phyloP scores from a whole-genome alignment of 805 yeast species.

The Tetrapisispora arboricola region DNA sequence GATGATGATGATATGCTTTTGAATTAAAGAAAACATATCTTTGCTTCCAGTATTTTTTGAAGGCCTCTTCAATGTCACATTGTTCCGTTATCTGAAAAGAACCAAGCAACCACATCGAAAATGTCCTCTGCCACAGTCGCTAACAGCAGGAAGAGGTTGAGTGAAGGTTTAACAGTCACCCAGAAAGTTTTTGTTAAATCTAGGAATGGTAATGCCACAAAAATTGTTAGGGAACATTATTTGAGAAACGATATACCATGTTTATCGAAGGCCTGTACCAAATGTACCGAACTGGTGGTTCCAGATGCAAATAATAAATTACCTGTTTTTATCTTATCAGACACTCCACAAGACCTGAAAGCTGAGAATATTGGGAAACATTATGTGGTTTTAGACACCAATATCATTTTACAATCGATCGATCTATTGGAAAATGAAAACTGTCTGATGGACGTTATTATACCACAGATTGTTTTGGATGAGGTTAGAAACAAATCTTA shows the following conservation, averaged over 20 bases:
- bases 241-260: constrained; percentile 89
- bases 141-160: constrained; percentile 30
- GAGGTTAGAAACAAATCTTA: constrained; percentile 82
- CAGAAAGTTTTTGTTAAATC: constrained; percentile 89
- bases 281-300: constrained; percentile 43
- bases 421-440: constrained; percentile 73
- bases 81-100: too few species aligned
- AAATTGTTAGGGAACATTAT: constrained; percentile 90
- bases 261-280: constrained; percentile 56
- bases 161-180: constrained; percentile 54
- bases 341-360: constrained; percentile 40
- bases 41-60: too few species aligned
- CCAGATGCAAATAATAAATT: constrained; percentile 59
- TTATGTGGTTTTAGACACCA: constrained; percentile 79
- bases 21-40: too few species aligned
- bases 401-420: constrained; percentile 77
- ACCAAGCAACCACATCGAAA: too few species aligned
- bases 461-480: constrained; percentile 93
- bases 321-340: constrained; percentile 59
- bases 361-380: constrained; percentile 46
- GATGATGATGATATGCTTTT: too few species aligned
- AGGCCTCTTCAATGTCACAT: too few species aligned
- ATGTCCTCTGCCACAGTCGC: constrained; percentile 4
- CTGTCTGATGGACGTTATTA: constrained; percentile 77
- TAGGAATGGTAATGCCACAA: constrained; percentile 74